Base-by-base conservation (phyloP, 1,284 basidiomycete species). In the Malassezia arunalokei region DNA sequence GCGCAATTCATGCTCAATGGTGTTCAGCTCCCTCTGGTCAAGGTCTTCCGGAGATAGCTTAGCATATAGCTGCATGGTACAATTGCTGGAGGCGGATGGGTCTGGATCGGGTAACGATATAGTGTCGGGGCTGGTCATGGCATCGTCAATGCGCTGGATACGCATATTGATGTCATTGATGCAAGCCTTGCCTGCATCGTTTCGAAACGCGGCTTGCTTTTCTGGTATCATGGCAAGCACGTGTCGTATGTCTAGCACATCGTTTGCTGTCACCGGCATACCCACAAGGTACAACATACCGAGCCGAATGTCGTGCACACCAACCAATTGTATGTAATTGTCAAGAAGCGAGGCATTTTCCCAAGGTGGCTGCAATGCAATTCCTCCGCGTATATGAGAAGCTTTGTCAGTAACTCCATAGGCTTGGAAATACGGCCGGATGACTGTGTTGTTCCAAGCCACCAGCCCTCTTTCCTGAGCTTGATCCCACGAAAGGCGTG, bases 11-110 rank as follows among this genome's bases (percentile, higher is more conserved):
- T 15, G 32, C 40, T 50, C 43, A 7, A 40, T 14, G n/a, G 24
- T 17, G 35, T 44, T 30, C 27, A 55, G 38, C 17, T 8, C 27
- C 4, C 30, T 27, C 28, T 50, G 17, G 8, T 15, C 9, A 8
- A 38, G 30, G 2, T 47, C 53, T 0, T 14, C 20, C 6, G 53
- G 48, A 15, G 20, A 6, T 11, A 50, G 37, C 40, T 55, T 47
- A 1, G 30, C 48, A 28, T 55, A 55, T 12, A 55, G 24, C 11
- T 55, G 53, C 42, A 55, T 17, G 12, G 53, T 27, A 42, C 53
- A 55, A 43, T 54, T 54, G 3, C 14, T 47, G 6, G 38, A 12
- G 11, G 29, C 14, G 3, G 30, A 8, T n/a, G 45, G 20, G 6
- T 15, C 17, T 6, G 46, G 33, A 5, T n/a, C 35, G 12, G 28